phyloP scores from a whole-genome alignment of 805 yeast species.

The Wickerhamiella alocasiicola region DNA sequence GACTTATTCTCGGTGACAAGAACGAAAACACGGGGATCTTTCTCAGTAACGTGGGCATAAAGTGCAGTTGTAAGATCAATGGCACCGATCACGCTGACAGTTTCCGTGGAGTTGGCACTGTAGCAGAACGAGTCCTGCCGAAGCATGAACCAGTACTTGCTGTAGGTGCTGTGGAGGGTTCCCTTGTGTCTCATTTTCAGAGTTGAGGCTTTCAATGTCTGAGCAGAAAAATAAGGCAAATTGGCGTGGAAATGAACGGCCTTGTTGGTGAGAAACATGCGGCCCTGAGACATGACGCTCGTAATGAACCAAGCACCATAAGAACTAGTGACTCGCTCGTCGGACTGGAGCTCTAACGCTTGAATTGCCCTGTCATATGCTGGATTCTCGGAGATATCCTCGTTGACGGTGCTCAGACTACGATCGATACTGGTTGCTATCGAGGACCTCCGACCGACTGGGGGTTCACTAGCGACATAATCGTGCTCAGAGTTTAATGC shows the following conservation, averaged over 20 bases:
- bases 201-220: conserved; percentile 38
- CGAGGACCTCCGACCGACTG: neutral
- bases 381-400: neutral
- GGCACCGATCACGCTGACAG: conserved; percentile 71
- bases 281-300: conserved; percentile 80
- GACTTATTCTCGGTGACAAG: conserved; percentile 46
- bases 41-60: conserved; percentile 30
- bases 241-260: conserved; percentile 66
- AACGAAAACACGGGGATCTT: conserved; percentile 38
- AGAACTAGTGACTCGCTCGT: conserved; percentile 24
- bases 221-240: conserved; percentile 45
- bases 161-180: conserved; percentile 28
- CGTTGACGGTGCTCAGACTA: neutral
- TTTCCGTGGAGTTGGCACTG: conserved; percentile 58
- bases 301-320: conserved; percentile 68
- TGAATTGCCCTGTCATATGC: neutral
- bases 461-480: neutral
- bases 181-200: conserved; percentile 31
- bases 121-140: conserved; percentile 55
- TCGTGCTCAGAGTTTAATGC: conserved; percentile 1
- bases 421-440: neutral
- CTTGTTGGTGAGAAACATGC: conserved; percentile 54
- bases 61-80: conserved; percentile 58
- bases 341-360: conserved; percentile 16
- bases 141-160: conserved; percentile 70